Conservation (phyloP, 352 stramenopile genomes). For the Salisapilia sapeloensis region DNA sequence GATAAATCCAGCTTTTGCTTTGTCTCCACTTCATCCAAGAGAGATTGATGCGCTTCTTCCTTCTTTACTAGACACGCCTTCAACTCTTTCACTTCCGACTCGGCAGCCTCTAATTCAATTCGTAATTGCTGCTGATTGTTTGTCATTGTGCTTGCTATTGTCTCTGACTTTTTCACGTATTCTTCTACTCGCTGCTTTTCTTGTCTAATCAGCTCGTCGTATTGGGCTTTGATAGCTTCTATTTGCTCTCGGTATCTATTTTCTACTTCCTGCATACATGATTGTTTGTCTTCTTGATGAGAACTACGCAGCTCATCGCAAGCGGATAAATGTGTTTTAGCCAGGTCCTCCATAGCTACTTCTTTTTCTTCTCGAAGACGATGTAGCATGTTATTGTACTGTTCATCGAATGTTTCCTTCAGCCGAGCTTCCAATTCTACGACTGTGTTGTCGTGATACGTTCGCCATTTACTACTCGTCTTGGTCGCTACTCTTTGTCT, state of each 20-base stretch:
- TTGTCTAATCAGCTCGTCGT: background rate
- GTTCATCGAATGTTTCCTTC: slow-evolving; percentile 22
- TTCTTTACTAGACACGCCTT: slow-evolving; percentile 1
- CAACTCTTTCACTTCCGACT: background rate
- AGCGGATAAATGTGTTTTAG: slow-evolving; percentile 22
- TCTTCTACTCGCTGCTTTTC: background rate
- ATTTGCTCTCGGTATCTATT: slow-evolving; percentile 2
- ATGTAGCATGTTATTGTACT: slow-evolving; percentile 41
- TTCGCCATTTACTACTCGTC: too few relatives aligned
- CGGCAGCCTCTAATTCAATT: background rate
- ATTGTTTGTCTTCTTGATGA: slow-evolving; percentile 31
- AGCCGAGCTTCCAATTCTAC: slow-evolving; percentile 20
- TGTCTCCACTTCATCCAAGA: background rate
- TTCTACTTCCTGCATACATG: slow-evolving; percentile 20
- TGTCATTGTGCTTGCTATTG: slow-evolving; percentile 1
- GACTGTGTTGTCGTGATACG: too few relatives aligned
- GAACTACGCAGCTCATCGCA: slow-evolving; percentile 29
- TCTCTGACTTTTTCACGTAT: slow-evolving; percentile 1
- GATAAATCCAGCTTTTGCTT: background rate
- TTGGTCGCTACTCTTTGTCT: too few relatives aligned
- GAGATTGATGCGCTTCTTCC: background rate
- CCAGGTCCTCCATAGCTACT: slow-evolving; percentile 18
- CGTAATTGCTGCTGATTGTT: too few relatives aligned
- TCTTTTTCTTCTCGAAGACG: slow-evolving; percentile 26
- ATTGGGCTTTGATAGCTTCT: background rate